A percentile compares a stretch with the other conserved stretches of the same genome.
phyloP scores from a whole-genome alignment of 495 filamentous ascomycete species.

The Parathielavia appendiculata region DNA sequence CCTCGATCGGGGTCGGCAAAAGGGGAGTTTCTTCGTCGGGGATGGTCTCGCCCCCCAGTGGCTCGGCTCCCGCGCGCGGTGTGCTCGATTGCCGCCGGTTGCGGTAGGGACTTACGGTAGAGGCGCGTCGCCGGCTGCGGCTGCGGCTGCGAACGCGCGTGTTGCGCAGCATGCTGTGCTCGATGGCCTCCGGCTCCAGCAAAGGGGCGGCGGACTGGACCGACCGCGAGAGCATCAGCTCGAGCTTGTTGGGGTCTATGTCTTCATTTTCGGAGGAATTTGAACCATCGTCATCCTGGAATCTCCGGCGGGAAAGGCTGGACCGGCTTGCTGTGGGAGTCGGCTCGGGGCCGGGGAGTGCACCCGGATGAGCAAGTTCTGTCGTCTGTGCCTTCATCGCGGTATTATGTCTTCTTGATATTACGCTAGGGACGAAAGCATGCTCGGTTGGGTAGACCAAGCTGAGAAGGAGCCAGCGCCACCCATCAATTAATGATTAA shows the following conservation, averaged over 20 bases:
- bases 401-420: background rate
- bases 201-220: conserved; percentile 31
- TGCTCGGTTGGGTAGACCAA: background rate
- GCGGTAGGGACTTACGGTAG: conserved; percentile 7
- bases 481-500: background rate
- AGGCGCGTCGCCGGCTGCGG: background rate
- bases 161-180: conserved; percentile 37
- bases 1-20: background rate
- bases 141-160: conserved; percentile 12
- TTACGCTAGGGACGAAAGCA: background rate
- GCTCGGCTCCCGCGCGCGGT: background rate
- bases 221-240: conserved; percentile 38
- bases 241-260: conserved; percentile 39
- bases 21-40: conserved; percentile 21
- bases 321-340: background rate
- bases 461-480: background rate
- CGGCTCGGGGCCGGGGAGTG: conserved; percentile 4
- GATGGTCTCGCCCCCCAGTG: background rate
- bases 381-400: conserved; percentile 4
- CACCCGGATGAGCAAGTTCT: background rate
- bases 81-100: conserved; percentile 7
- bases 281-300: conserved; percentile 5
- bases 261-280: conserved; percentile 12
- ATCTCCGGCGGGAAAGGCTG: background rate
- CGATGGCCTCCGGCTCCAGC: conserved; percentile 39